Percentiles rank a stretch among this genome's conserved stretches.
Conservation (phyloP, 257 asterid genomes). For the Catharanthus roseus region DNA sequence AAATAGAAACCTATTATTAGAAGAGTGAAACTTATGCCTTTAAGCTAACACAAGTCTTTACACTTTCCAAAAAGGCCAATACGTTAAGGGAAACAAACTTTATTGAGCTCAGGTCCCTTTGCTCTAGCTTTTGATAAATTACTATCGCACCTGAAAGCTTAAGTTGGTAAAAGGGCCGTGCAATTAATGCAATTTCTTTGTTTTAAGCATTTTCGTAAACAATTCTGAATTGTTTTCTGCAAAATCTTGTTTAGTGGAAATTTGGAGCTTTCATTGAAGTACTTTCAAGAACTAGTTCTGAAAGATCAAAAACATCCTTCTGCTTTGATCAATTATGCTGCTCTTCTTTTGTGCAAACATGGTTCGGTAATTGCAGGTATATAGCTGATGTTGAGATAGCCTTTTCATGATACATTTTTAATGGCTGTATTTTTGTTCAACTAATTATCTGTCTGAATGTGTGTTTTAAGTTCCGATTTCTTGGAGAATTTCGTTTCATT, state of each 20-base stretch:
- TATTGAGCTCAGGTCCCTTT: background rate
- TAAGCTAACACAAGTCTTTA: background rate
- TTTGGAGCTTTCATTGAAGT: conserved; percentile 77
- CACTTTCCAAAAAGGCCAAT: background rate
- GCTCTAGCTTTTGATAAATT: background rate
- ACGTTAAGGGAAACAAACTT: background rate
- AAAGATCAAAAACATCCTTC: conserved; percentile 96
- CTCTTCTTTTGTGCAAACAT: conserved; percentile 69
- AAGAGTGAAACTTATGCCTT: background rate
- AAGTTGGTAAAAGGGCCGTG: background rate
- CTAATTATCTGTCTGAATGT: background rate
- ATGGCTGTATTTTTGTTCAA: background rate
- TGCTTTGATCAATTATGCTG: conserved; percentile 80
- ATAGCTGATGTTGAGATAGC: background rate
- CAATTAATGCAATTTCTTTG: background rate
- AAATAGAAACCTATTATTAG: background rate
- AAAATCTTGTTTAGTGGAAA: conserved; percentile 51
- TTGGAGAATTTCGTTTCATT: background rate
- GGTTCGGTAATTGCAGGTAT: conserved; percentile 81
- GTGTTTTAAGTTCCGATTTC: background rate
- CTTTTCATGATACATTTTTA: background rate
- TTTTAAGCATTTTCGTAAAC: background rate
- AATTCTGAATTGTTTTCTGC: background rate
- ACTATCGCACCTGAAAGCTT: background rate
- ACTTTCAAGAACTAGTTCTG: conserved; percentile 69